A percentile compares a stretch with the other conserved stretches of the same genome.
Evolutionary conservation across 164 flowering plant species (phyloP).

Genomic region (Aristolochia fimbriata): DNA sequence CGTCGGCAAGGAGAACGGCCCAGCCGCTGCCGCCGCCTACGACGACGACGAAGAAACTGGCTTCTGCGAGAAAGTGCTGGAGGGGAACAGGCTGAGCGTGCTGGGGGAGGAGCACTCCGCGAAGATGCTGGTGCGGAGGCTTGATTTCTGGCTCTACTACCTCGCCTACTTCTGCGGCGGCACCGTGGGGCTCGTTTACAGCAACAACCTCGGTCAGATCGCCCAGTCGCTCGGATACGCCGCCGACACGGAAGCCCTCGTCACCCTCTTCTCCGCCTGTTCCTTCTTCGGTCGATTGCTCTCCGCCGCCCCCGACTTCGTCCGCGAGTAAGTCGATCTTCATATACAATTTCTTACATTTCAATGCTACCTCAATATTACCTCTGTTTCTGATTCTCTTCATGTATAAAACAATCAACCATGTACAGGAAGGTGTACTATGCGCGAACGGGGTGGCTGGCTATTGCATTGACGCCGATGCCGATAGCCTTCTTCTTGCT

Average conservation of each 20-base stretch:
- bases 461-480: slow-evolving; percentile 68
- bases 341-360: too few relatives aligned
- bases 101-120: slow-evolving; percentile 83
- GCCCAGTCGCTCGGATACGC: slow-evolving; percentile 66
- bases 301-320: slow-evolving; percentile 76
- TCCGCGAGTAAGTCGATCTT: slow-evolving; percentile 81
- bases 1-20: slow-evolving; percentile 9
- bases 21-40: not conserved
- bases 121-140: slow-evolving; percentile 31
- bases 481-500: slow-evolving; percentile 80
- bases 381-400: too few relatives aligned
- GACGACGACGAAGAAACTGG: not conserved
- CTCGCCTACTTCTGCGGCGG: slow-evolving; percentile 89
- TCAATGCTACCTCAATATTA: too few relatives aligned
- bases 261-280: slow-evolving; percentile 76
- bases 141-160: slow-evolving; percentile 92
- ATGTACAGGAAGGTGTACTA: slow-evolving; percentile 70
- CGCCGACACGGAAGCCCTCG: slow-evolving; percentile 34
- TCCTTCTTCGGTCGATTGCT: slow-evolving; percentile 97
- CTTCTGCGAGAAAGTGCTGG: slow-evolving; percentile 12
- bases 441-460: slow-evolving; percentile 90
- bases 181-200: slow-evolving; percentile 88
- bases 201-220: slow-evolving; percentile 91
- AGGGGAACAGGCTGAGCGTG: slow-evolving; percentile 37
- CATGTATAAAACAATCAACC: too few relatives aligned